Percentiles rank a stretch among this genome's conserved stretches.
phyloP scores from a whole-genome alignment of 176 grass and related monocot species.

The Saccharum spontaneum region DNA sequence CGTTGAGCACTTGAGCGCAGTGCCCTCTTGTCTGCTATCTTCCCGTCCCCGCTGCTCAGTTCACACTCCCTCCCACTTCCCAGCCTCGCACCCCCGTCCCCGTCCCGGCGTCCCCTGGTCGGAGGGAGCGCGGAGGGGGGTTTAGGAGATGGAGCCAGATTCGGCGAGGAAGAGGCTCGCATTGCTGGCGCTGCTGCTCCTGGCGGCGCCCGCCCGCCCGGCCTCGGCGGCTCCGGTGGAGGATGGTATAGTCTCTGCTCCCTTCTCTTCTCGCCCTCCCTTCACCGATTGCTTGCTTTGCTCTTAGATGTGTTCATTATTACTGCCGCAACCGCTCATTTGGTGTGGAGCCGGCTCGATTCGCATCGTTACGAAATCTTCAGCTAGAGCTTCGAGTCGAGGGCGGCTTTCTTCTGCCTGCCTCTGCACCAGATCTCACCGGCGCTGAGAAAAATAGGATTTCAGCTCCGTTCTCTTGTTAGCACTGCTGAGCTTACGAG shows the following conservation, averaged over 20 bases:
- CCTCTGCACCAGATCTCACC: constrained; percentile 17
- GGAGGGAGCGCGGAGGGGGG: not conserved
- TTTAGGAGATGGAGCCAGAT: constrained; percentile 29
- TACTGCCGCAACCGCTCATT: too few relatives aligned
- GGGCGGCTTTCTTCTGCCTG: not conserved
- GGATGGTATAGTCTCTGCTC: constrained; percentile 55
- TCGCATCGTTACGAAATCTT: not conserved
- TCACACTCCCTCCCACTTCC: not conserved
- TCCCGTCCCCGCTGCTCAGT: not conserved
- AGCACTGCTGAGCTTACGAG: not conserved
- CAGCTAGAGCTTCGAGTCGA: not conserved
- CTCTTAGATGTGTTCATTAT: too few relatives aligned
- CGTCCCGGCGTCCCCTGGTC: not conserved
- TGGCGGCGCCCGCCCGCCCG: constrained; percentile 33
- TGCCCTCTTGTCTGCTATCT: not conserved
- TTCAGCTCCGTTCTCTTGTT: not conserved
- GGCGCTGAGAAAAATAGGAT: not conserved
- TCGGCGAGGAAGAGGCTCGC: constrained; percentile 16
- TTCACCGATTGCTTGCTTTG: not conserved
- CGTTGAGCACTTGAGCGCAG: not conserved
- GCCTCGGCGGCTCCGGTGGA: constrained; percentile 57
- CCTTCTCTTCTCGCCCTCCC: not conserved
- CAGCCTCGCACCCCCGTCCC: not conserved
- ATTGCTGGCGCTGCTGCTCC: constrained; percentile 43
- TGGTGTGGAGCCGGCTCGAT: not conserved